phyloP scores from a whole-genome alignment of 2,329 filamentous ascomycete species.

The Aspergillus niger region DNA sequence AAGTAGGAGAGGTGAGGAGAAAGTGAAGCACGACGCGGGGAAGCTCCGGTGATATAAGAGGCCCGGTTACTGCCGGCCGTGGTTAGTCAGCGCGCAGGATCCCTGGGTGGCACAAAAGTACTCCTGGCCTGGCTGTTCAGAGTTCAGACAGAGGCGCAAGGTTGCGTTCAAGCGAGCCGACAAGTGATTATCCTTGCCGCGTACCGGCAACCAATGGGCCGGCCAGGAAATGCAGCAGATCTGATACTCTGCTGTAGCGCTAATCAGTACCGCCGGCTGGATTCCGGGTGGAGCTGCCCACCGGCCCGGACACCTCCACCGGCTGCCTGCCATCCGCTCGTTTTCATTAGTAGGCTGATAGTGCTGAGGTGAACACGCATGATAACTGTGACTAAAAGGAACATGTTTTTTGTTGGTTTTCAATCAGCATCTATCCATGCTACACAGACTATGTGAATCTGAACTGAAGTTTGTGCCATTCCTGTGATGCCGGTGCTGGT shows the following conservation, averaged over 20 bases:
- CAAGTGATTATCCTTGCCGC: neutral
- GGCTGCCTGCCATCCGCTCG: neutral
- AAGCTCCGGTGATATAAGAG: slow-evolving; percentile 23
- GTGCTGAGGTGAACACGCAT: neutral
- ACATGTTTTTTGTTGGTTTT: neutral
- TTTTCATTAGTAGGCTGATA: neutral
- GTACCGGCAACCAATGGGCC: neutral
- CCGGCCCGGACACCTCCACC: neutral
- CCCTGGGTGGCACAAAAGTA: neutral
- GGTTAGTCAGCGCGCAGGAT: slow-evolving; percentile 9
- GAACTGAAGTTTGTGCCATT: too few species aligned
- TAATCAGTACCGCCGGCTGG: neutral
- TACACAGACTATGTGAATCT: too few species aligned
- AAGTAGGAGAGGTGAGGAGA: slow-evolving; percentile 11
- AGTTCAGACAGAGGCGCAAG: neutral
- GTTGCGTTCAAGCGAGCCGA: neutral
- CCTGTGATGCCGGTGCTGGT: neutral
- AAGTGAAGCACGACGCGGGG: slow-evolving; percentile 26
- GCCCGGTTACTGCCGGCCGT: slow-evolving; percentile 11
- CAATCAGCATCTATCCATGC: too few species aligned
- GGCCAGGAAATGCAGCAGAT: neutral
- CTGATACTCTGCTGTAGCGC: neutral
- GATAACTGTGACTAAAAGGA: neutral
- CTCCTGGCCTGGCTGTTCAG: neutral
- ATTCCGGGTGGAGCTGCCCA: neutral